Evolutionary conservation across 306 rosid genomes (phyloP).

Genomic region (Trifolium subterraneum): DNA sequence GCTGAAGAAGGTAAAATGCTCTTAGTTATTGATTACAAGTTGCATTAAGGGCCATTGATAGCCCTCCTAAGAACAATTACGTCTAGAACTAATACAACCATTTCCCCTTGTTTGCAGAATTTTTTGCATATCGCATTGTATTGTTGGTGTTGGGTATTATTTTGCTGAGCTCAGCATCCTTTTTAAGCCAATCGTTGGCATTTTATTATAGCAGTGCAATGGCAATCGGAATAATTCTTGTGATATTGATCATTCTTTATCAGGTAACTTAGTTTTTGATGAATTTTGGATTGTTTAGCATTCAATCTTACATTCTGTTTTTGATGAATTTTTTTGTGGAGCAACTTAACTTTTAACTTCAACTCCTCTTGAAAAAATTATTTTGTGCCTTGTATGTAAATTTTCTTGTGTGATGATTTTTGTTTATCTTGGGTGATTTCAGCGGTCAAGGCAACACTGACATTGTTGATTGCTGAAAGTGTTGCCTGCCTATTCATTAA

Average conservation of each 20-base stretch:
- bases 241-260: conserved; percentile 80
- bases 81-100: conserved; percentile 13
- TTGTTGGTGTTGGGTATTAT: conserved; percentile 63
- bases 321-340: conserved; percentile 20
- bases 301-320: conserved; percentile 18
- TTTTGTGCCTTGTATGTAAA: conserved; percentile 9
- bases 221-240: conserved; percentile 81
- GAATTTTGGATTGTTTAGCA: not conserved
- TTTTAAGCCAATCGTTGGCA: conserved; percentile 69
- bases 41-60: conserved; percentile 27
- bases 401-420: conserved; percentile 27
- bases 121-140: conserved; percentile 61
- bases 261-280: conserved; percentile 62
- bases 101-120: conserved; percentile 61
- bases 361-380: not conserved
- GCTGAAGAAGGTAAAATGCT: conserved; percentile 70
- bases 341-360: not conserved
- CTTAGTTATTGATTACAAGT: conserved; percentile 22
- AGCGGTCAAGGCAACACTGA: conserved; percentile 31
- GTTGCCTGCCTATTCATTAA: conserved; percentile 18
- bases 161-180: conserved; percentile 75
- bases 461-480: conserved; percentile 11
- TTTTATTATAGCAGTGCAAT: conserved; percentile 87
- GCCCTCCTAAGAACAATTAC: conserved; percentile 7
- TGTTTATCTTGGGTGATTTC: conserved; percentile 24